Evolutionary conservation across 2,329 filamentous ascomycete species (phyloP), one percentile per base, ranked within the genome.

Genomic region (Fusarium albosuccineum): DNA sequence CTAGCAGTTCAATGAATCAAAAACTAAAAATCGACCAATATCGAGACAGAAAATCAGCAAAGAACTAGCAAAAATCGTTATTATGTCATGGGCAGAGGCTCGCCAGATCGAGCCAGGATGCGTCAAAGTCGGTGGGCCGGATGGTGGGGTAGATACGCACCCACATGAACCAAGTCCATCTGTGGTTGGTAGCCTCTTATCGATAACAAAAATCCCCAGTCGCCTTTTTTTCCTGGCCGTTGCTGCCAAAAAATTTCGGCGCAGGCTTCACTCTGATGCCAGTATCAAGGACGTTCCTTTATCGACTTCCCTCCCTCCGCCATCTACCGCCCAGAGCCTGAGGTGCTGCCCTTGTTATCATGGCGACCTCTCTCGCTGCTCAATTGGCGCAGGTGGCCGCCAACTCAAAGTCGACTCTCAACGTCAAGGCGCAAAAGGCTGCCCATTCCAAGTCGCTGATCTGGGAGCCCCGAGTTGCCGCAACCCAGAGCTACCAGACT

Each of bases 361-460:
- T 97, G 93, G 86, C 91, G 73, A 93, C 94, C 64, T 91, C 93
- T 76, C 91, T 99, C 72, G 92, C 95, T 81, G 90, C 93, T 83
- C 97, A 99, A 87, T 85, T 99, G 83, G 93, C 94, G 84, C 90
- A 93, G 77, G 94, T 99, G 77, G 93, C 94, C 72, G 90, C 92
- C 70, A 92, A 92, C 75, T 97, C 93, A 73, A 97, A 94, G 73
- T 91, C 94, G 77, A 91, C 95, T 71, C 88, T 98, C 74, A 93
- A 98, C 77, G 86, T 97, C 73, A 97, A 97, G 81, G 93, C 94
- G 74, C 94, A 97, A 82, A 95, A 94, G 80, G 89, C 92, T 64
- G 89, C 93, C 66, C 96, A 99, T 81, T 93, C 93, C 68, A 95
- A 97, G 80, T 99, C 96, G 54, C 83, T 99, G 64, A 92, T 99